Percentiles rank a stretch among this genome's conserved stretches.
phyloP scores from a whole-genome alignment of 192 early-diverging fungal species.

The Podila epicladia region DNA sequence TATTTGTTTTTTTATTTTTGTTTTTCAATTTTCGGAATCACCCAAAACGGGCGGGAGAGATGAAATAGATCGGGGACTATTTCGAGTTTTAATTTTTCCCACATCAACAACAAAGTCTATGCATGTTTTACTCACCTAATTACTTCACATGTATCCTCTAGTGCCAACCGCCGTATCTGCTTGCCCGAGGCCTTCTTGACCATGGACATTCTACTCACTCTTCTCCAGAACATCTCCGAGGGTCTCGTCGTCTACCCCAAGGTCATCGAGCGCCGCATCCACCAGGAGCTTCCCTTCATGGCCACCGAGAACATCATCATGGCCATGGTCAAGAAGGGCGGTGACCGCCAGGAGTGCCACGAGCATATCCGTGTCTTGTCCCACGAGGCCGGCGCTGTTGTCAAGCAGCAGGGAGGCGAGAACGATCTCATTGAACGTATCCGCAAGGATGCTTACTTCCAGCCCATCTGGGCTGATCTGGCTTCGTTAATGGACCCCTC shows the following conservation, averaged over 20 bases:
- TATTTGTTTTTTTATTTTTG: not conserved
- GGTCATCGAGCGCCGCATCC: slow-evolving; percentile 91
- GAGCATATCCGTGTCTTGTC: slow-evolving; percentile 96
- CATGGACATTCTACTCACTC: slow-evolving; percentile 94
- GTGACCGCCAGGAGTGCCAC: slow-evolving; percentile 95
- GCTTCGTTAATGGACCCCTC: slow-evolving; percentile 83
- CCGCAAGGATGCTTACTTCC: slow-evolving; percentile 84
- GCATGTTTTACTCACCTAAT: not conserved
- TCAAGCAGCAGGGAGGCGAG: slow-evolving; percentile 92
- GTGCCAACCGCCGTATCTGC: slow-evolving; percentile 94
- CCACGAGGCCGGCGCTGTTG: slow-evolving; percentile 90
- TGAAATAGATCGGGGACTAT: not conserved
- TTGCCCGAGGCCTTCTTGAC: slow-evolving; percentile 98
- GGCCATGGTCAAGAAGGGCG: slow-evolving; percentile 97
- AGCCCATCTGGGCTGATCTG: slow-evolving; percentile 83
- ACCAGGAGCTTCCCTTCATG: slow-evolving; percentile 98
- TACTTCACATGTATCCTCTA: slow-evolving; percentile 13
- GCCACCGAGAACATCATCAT: slow-evolving; percentile 99
- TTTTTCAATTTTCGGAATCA: not conserved
- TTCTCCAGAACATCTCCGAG: slow-evolving; percentile 96
- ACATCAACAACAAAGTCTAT: not conserved
- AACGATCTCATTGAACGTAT: slow-evolving; percentile 97
- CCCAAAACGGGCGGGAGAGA: not conserved
- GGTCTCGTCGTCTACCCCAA: slow-evolving; percentile 98
- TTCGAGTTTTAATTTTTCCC: too few species aligned